Conservation (phyloP, 2,329 filamentous ascomycete genomes). For the Tolypocladium inflatum region DNA sequence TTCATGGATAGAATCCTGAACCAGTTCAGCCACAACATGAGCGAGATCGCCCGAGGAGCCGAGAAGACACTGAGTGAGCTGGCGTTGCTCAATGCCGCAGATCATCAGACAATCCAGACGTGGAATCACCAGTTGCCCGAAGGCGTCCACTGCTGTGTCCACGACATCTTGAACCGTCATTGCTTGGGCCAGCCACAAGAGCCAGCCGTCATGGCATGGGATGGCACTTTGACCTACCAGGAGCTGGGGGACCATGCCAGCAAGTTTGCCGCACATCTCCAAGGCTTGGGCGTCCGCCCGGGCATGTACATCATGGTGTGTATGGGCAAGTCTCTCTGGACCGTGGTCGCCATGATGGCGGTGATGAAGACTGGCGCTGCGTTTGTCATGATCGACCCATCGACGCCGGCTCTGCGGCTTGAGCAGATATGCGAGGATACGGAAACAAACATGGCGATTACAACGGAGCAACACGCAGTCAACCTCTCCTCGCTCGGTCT, state of each 20-base stretch:
- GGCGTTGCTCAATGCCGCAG: neutral
- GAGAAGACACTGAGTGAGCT: neutral
- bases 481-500: neutral
- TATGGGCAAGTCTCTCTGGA: constrained; percentile 1
- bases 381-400: constrained; percentile 19
- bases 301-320: neutral
- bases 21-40: constrained; percentile 1
- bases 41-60: neutral
- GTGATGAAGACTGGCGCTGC: constrained; percentile 20
- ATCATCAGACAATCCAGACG: neutral
- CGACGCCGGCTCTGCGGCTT: constrained; percentile 3
- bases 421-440: constrained; percentile 2
- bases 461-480: neutral
- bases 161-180: neutral
- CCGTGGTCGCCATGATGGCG: neutral
- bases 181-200: neutral
- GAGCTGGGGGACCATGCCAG: constrained; percentile 5
- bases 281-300: neutral
- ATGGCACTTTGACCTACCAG: constrained; percentile 1
- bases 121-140: neutral
- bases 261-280: constrained; percentile 3
- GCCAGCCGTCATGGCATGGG: constrained; percentile 1
- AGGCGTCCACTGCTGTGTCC: neutral
- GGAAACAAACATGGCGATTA: constrained; percentile 1
- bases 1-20: constrained; percentile 1